Percentiles rank a stretch among this genome's conserved stretches.
phyloP scores from a whole-genome alignment of 1,139 yeast genomes.

The Hyphopichia pseudoburtonii region DNA sequence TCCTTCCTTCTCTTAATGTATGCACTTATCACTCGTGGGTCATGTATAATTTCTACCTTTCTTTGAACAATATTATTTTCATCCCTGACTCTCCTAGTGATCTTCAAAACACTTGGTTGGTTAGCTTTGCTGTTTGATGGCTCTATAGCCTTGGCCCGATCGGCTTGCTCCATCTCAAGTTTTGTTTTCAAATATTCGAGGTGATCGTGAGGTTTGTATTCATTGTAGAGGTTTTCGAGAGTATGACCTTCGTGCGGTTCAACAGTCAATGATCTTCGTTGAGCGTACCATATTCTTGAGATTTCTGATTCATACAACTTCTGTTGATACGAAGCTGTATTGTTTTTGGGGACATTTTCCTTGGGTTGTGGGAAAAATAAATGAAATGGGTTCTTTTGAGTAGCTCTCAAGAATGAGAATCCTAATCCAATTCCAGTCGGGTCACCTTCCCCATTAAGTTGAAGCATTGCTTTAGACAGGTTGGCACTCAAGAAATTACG shows the following conservation, averaged over 20 bases:
- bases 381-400: constrained; percentile 92
- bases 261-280: constrained; percentile 61
- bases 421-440: constrained; percentile 93
- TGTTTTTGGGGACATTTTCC: constrained; percentile 46
- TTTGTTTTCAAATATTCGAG: constrained; percentile 28
- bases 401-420: constrained; percentile 83
- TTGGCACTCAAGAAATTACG: constrained; percentile 90
- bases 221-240: constrained; percentile 34
- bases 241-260: constrained; percentile 33
- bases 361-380: constrained; percentile 55
- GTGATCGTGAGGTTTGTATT: constrained; percentile 42
- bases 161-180: constrained; percentile 36
- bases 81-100: constrained; percentile 79
- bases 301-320: constrained; percentile 91
- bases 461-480: constrained; percentile 96
- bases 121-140: constrained; percentile 12
- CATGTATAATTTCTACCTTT: constrained; percentile 73
- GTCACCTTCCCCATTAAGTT: constrained; percentile 95
- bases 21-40: constrained; percentile 84
- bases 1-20: constrained; percentile 78
- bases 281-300: constrained; percentile 87
- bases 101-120: constrained; percentile 47
- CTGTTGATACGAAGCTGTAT: constrained; percentile 75
- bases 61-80: constrained; percentile 86
- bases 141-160: constrained; percentile 24